Evolutionary conservation across 2,329 filamentous ascomycete genomes (phyloP), one percentile per base, ranked within the genome.

Genomic region (Botrytis fabae): DNA sequence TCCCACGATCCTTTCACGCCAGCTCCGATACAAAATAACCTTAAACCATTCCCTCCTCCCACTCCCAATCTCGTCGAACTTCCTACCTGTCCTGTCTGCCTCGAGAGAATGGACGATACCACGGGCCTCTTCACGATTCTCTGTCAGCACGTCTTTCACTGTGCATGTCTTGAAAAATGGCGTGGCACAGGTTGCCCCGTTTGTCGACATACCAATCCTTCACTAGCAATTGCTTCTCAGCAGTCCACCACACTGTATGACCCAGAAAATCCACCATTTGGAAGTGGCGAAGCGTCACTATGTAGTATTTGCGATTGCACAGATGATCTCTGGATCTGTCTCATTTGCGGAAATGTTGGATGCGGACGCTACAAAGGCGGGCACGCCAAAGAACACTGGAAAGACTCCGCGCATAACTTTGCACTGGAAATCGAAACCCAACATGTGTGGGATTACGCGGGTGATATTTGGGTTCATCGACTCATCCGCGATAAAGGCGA

Each of bases 21-120:
- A 2, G 92, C 79, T 86, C 86, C 18, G 22, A 65, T 78, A 59
- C 77, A 78, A 14, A 74, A 75, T 32, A 77, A 75, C 63, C 82
- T 89, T 9, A 88, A 87, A 74, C 89, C 89, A 0, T 89, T 90
- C 70, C 88, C 89, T 6, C 90, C 86, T 3, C 88, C 88, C 2
- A 97, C 95, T 0, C 93, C 95, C 1, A 92, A 93, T 68, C 86
- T 98, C 1, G 88, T 97, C 71, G 96, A 99, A 83, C 85, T 99
- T 20, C 96, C 96, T 2, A 98, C 96, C 1, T 99, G 96, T 76
- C 95, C 96, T 0, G 96, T 99, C 16, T 99, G 96, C 77, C 87
- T 99, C 8, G 96, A 99, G 82, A 91, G 95, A 65, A 99, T 99
- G 96, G 96, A 99, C 79, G 95, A 98, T 81, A 98, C 95, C 0